These are phyloP conservation scores for Pyrus betulifolia DNA, from an alignment of 306 rosid genomes.

Conservation along the genomic window DNA sequence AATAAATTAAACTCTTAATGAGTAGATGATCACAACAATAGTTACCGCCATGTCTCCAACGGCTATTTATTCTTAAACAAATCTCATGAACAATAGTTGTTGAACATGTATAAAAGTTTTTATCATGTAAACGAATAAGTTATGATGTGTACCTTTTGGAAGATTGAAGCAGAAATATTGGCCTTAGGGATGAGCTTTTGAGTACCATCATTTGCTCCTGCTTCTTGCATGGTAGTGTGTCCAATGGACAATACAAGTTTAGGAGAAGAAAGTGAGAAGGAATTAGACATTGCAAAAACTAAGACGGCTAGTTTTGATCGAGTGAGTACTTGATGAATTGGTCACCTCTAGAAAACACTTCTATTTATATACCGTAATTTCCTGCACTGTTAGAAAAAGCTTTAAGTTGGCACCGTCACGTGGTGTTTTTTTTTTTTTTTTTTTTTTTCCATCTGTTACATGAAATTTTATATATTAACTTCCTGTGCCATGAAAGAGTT, in stretches of 20 bases:
- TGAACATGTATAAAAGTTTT: background rate
- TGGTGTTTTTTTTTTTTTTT: background rate
- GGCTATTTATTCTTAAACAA: background rate
- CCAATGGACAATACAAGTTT: constrained; percentile 17
- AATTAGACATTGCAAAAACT: constrained; percentile 29
- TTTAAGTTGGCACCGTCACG: background rate
- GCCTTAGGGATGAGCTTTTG: constrained; percentile 2
- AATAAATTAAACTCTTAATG: background rate
- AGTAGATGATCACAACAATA: background rate
- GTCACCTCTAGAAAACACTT: background rate
- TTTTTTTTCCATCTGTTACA: background rate
- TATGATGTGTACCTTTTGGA: constrained; percentile 14
- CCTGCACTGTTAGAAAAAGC: background rate
- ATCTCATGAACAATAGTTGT: background rate
- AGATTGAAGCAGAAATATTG: constrained; percentile 1
- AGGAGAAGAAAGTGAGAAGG: constrained; percentile 22
- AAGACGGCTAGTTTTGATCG: background rate
- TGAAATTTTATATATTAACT: background rate
- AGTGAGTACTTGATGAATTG: background rate
- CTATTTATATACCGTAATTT: background rate
- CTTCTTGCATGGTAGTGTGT: constrained; percentile 13
- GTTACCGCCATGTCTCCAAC: background rate
- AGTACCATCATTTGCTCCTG: background rate
- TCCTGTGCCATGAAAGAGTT: background rate
- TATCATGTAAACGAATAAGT: background rate